These are phyloP conservation scores for Groenewaldozyma salmanticensis DNA, from an alignment of 805 yeast genomes.

Conservation along the genomic window DNA sequence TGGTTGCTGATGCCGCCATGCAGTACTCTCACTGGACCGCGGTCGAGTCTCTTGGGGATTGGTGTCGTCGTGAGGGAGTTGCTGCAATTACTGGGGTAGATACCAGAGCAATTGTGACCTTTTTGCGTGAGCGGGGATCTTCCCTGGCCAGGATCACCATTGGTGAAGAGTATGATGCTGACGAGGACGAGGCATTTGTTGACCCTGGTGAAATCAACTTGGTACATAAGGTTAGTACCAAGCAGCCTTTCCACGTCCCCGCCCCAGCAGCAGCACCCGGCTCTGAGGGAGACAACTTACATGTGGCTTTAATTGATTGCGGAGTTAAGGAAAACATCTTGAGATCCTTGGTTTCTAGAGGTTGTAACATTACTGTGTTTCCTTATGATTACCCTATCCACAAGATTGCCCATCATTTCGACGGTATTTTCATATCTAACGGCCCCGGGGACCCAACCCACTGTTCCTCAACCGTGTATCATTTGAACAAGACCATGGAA, in stretches of 20 bases:
- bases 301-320: conserved; percentile 91
- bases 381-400: conserved; percentile 94
- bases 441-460: conserved; percentile 98
- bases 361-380: conserved; percentile 92
- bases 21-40: conserved; percentile 99
- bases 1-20: conserved; percentile 91
- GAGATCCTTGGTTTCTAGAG: conserved; percentile 88
- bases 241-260: conserved; percentile 84
- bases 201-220: conserved; percentile 87
- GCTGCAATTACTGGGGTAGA: conserved; percentile 97
- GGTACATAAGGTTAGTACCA: conserved; percentile 90
- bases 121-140: conserved; percentile 92
- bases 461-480: conserved; percentile 67
- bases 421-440: conserved; percentile 88
- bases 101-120: conserved; percentile 88
- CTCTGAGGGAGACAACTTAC: conserved; percentile 41
- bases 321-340: conserved; percentile 97
- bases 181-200: conserved; percentile 79
- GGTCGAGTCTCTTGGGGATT: conserved; percentile 83
- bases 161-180: conserved; percentile 87
- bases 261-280: conserved; percentile 38
- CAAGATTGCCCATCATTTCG: conserved; percentile 82
- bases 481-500: conserved; percentile 63
- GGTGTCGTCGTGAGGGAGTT: conserved; percentile 96
- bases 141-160: conserved; percentile 82